Evolutionary conservation across 768 basidiomycete genomes (phyloP), one percentile per base, ranked within the genome.

Genomic region (Kwoniella mangroviensis): DNA sequence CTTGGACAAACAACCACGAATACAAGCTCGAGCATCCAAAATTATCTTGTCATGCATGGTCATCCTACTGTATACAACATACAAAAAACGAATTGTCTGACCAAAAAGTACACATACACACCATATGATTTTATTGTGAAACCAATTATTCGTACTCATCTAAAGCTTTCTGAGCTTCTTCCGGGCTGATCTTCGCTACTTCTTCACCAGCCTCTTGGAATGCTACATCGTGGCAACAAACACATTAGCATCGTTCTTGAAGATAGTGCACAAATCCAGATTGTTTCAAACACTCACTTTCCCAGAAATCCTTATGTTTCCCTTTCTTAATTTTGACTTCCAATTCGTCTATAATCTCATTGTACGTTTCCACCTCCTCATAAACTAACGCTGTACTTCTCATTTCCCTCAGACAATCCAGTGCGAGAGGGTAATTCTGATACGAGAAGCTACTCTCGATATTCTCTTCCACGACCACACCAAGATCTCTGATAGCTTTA

Each of bases 401-500:
- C 84, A 96, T 83, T 51, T 80, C 86, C 71, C 84, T 83, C 86
- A 96, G 84, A 80, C 92, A 94, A 51, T 90, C 88, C 28, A 92
- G 57, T 84, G 94, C 86, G 81, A 93, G 91, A 17, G 85, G 85
- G 45, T 86, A 86, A 69, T 93, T 86, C 74, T 88, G 86, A 45
- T 83, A 84, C 51, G 91, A 87, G 83, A 95, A 96, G 45, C 91
- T 91, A 28, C 86, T 85, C 72, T 87, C 81, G 11, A 91, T 86
- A 53, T 93, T 87, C 79, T 93, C 90, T 68, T 85, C 85, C 55
- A 94, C 87, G 11, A 94, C 90, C 17, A 81, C 86, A 13, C 86
- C 88, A 57, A 95, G 82, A 81, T 94, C 94, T 74, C 91, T 73
- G 19, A 83, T 78, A 0, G 92, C 93, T 83, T 95, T 93, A 15